phyloP scores from a whole-genome alignment of 2,329 filamentous ascomycete species.

The Fusarium stilboides region DNA sequence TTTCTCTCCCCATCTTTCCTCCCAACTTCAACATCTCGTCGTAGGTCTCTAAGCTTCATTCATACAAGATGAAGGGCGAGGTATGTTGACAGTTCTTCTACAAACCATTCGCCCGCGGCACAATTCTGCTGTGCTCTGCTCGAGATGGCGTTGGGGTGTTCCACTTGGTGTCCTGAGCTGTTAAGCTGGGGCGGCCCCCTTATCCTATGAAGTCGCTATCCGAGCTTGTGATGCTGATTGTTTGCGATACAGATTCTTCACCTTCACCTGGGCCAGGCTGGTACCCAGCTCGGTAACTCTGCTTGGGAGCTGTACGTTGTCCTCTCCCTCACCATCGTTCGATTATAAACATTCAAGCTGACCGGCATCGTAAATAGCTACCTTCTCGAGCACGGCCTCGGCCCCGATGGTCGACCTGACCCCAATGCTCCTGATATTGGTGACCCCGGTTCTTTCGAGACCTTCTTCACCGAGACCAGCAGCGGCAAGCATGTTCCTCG shows the following conservation, averaged over 20 bases:
- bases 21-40: slow-evolving; percentile 42
- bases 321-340: slow-evolving; percentile 36
- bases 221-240: slow-evolving; percentile 38
- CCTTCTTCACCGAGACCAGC: slow-evolving; percentile 82
- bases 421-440: slow-evolving; percentile 71
- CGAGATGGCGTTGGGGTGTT: slow-evolving; percentile 35
- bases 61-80: slow-evolving; percentile 70
- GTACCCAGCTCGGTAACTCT: slow-evolving; percentile 81
- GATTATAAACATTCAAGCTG: slow-evolving; percentile 34
- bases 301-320: slow-evolving; percentile 80
- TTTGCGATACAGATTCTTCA: slow-evolving; percentile 69
- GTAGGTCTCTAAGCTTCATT: slow-evolving; percentile 44
- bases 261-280: slow-evolving; percentile 77
- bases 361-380: slow-evolving; percentile 65
- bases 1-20: slow-evolving; percentile 46
- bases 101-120: neutral
- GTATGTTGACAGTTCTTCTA: slow-evolving; percentile 56
- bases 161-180: slow-evolving; percentile 41
- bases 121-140: slow-evolving; percentile 15
- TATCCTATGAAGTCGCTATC: slow-evolving; percentile 24
- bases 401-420: slow-evolving; percentile 74
- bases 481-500: slow-evolving; percentile 80
- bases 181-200: slow-evolving; percentile 18
- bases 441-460: slow-evolving; percentile 77
- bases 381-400: slow-evolving; percentile 80